Conservation (phyloP, 805 yeast genomes). For the Yarrowia deformans region DNA sequence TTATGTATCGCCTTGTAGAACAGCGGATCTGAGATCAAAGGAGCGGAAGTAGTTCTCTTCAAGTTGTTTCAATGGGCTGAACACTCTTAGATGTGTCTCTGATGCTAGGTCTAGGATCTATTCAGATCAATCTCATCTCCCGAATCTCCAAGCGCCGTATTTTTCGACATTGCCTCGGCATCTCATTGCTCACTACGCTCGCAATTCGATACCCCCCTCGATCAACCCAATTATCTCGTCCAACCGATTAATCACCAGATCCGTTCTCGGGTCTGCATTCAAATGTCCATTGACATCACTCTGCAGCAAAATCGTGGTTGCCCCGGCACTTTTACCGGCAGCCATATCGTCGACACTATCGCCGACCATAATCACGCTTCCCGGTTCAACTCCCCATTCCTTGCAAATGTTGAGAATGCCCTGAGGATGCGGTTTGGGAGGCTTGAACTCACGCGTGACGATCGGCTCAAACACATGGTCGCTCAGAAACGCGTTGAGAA, state of each 20-base stretch:
- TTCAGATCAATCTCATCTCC: too few relatives aligned
- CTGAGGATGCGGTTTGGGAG: slow-evolving; percentile 73
- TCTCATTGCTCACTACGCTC: too few relatives aligned
- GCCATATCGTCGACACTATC: slow-evolving; percentile 74
- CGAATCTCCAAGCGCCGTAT: too few relatives aligned
- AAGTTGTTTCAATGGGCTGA: too few relatives aligned
- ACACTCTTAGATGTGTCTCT: too few relatives aligned
- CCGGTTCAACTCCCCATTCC: slow-evolving; percentile 54
- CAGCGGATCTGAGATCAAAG: too few relatives aligned
- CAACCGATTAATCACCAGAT: slow-evolving; percentile 51
- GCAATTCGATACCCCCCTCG: slow-evolving; percentile 51
- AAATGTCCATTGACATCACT: slow-evolving; percentile 60
- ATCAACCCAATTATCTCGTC: slow-evolving; percentile 53
- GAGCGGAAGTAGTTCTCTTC: too few relatives aligned
- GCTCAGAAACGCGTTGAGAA: slow-evolving; percentile 57
- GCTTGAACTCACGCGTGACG: slow-evolving; percentile 67
- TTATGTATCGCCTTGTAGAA: too few relatives aligned
- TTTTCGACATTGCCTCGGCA: too few relatives aligned
- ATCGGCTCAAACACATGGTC: slow-evolving; percentile 58
- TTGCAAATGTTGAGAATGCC: slow-evolving; percentile 65
- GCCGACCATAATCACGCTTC: slow-evolving; percentile 70
- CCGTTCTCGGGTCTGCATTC: slow-evolving; percentile 52
- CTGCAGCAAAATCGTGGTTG: slow-evolving; percentile 61
- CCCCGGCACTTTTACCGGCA: slow-evolving; percentile 71
- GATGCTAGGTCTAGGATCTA: too few relatives aligned